Evolutionary conservation across 257 asterid genomes (phyloP), one percentile per base, ranked within the genome.

Genomic region (Penstemon newberryi): DNA sequence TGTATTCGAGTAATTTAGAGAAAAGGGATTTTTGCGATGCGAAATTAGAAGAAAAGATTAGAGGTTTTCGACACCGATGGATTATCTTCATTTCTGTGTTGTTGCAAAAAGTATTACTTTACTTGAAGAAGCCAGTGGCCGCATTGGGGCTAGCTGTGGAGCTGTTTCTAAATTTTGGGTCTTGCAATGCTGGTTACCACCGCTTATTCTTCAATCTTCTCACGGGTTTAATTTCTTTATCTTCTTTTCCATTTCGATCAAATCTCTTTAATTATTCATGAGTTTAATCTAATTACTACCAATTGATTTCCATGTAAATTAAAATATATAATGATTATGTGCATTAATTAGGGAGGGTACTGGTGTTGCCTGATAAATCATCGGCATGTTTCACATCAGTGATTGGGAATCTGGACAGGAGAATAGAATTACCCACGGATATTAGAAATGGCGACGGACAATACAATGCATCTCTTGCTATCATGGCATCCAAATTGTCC

Each of bases 401-500:
- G 19, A 7, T 63, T 6, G 86, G 83, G 53, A 38, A 68, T 60
- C 18, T 78, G 3, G 88, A 83, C 66, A 72, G 46, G 40, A 71
- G 88, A 42, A 2, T 33, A 1, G 64, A 65, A 15, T 56, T 80
- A 12, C 81, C 70, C 25, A 15, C 74, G 6, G 36, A 37, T 41
- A 78, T 74, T n/a, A 25, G 60, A 5, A 3, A 5, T 2, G 79
- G 72, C 8, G 80, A 78, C 43, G 5, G 43, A 19, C 60, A 77
- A 42, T 82, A 82, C 67, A 13, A 77, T 43, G 77, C 85, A 11
- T 82, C 79, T 8, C 81, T 85, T 0, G 69, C 80, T 1, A 8
- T 83, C 0, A 80, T 85, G 91, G 88, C 91, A 59, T 52, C 91
- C n/a, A 85, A 85, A 65, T 39, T 71, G 49, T 75, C 86, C 5